Base-by-base conservation (phyloP, 202 grass and related monocot genomes). In the Bolboschoenoplectus hybrid region DNA sequence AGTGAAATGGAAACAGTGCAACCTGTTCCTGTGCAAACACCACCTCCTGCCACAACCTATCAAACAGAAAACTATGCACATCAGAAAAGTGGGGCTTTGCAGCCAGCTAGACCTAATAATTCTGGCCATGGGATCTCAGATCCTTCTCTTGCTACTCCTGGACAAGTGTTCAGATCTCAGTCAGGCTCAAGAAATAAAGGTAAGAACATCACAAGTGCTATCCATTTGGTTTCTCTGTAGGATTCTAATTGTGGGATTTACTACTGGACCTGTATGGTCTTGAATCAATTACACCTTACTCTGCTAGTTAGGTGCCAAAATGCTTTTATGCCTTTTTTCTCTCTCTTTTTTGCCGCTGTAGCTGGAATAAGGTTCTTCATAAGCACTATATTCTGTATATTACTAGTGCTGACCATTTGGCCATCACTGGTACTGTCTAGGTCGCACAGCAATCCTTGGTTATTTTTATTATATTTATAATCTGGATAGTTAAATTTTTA, bases 111-210 rank as follows among this genome's bases (percentile, higher is more conserved):
- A 65, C 80, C 20, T 43, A 82, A 63, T 35, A 64, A 63, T 19
- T 51, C 81, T 17, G 64, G 41, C 64, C 67, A 26, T 67, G 44
- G 36, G 46, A 57, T 5, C 65, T 51, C 64, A 56, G 81, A 70
- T 84, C 13, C 45, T 12, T 34, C 46, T 39, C 43, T 52, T 83
- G 81, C 63, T 69, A 26, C 58, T 82, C 10, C 60, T 50, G 44
- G 6, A 82, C 60, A 66, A 19, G 32, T 69, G 16, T 10, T 57
- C 81, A 84, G 47, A 68, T 16, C 81, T 53, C 44, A 66, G 47
- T 84, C 64, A 70, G 17, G 45, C 66, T 71, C 47, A 1, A 84
- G 64, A 84, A 44, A 65, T 67, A 38, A 66, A 57, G 81, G 81
- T 84, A 84, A 46, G 10, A 82, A 66, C 35, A 75, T 75, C 13